Percentiles rank a stretch among this genome's conserved stretches.
These are phyloP conservation scores for Epichloe glyceriae DNA, from an alignment of 2,329 filamentous ascomycete genomes.

Conservation along the genomic window DNA sequence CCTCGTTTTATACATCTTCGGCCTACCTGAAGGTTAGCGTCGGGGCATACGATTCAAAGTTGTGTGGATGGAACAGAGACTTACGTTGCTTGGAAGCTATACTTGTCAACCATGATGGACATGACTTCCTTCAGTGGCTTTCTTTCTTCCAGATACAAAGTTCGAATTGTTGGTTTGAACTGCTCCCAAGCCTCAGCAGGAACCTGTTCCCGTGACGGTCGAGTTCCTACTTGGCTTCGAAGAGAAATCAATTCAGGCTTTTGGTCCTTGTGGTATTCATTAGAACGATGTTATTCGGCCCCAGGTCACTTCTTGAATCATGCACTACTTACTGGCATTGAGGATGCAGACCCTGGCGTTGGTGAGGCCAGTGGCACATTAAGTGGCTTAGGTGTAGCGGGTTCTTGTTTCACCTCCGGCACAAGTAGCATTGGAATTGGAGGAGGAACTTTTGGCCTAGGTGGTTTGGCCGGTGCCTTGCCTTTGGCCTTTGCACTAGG, in stretches of 20 bases:
- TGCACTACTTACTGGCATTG: slow-evolving; percentile 15
- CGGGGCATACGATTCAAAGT: not conserved
- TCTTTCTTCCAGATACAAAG: slow-evolving; percentile 35
- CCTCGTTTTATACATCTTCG: slow-evolving; percentile 43
- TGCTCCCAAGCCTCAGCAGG: slow-evolving; percentile 34
- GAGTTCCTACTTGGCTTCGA: slow-evolving; percentile 19
- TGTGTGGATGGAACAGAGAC: slow-evolving; percentile 8
- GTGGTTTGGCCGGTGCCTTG: slow-evolving; percentile 22
- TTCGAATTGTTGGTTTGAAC: slow-evolving; percentile 31
- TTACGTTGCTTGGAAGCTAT: slow-evolving; percentile 37
- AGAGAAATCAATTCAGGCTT: slow-evolving; percentile 17
- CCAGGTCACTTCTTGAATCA: not conserved
- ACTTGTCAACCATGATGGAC: slow-evolving; percentile 35
- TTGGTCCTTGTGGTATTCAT: slow-evolving; percentile 11
- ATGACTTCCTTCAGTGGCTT: slow-evolving; percentile 39
- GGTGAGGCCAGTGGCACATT: slow-evolving; percentile 13
- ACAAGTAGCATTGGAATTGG: slow-evolving; percentile 12
- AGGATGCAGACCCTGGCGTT: slow-evolving; percentile 1
- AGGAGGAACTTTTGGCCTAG: slow-evolving; percentile 14
- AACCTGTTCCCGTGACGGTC: slow-evolving; percentile 29
- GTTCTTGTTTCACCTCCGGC: slow-evolving; percentile 18
- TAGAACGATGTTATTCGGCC: not conserved
- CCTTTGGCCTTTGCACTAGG: slow-evolving; percentile 19
- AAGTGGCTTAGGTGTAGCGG: slow-evolving; percentile 16
- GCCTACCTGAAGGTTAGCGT: slow-evolving; percentile 20